These are phyloP conservation scores for Podospora pseudopauciseta DNA, from an alignment of 495 filamentous ascomycete species.

Conservation along the genomic window DNA sequence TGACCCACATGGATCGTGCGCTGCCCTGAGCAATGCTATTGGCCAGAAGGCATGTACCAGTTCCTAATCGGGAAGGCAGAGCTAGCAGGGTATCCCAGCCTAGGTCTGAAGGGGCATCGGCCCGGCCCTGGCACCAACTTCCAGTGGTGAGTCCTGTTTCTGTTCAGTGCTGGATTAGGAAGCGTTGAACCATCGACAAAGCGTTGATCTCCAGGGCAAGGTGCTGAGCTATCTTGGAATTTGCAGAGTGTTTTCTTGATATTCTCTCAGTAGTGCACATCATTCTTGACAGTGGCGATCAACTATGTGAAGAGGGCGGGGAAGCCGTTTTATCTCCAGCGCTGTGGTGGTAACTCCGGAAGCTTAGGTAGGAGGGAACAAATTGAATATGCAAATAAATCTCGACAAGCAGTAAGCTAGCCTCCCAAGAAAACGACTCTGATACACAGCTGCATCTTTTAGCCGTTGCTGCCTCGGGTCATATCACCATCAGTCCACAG, in stretches of 20 bases:
- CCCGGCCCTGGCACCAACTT: background rate
- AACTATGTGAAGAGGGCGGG: background rate
- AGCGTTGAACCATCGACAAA: background rate
- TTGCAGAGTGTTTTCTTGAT: background rate
- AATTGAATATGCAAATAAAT: background rate
- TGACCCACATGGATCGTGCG: background rate
- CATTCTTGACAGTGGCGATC: too few species aligned
- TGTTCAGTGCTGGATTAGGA: background rate
- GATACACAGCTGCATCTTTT: background rate
- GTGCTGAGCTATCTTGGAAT: too few species aligned
- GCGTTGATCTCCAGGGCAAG: too few species aligned
- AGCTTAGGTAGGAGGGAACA: background rate
- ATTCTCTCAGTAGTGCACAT: background rate
- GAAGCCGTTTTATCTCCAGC: background rate
- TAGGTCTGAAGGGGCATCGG: background rate
- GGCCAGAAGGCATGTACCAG: constrained; percentile 14
- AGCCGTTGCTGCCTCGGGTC: background rate
- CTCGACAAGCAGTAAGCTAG: background rate
- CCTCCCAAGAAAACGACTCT: background rate
- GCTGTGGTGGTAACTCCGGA: background rate
- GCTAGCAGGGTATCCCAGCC: constrained; percentile 20
- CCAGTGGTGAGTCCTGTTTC: too few species aligned
- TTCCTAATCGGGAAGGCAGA: constrained; percentile 31
- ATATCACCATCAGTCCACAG: background rate
- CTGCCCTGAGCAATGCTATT: constrained; percentile 7